These are phyloP conservation scores for Penicillium freii DNA, from an alignment of 2,329 filamentous ascomycete genomes.

Conservation along the genomic window DNA sequence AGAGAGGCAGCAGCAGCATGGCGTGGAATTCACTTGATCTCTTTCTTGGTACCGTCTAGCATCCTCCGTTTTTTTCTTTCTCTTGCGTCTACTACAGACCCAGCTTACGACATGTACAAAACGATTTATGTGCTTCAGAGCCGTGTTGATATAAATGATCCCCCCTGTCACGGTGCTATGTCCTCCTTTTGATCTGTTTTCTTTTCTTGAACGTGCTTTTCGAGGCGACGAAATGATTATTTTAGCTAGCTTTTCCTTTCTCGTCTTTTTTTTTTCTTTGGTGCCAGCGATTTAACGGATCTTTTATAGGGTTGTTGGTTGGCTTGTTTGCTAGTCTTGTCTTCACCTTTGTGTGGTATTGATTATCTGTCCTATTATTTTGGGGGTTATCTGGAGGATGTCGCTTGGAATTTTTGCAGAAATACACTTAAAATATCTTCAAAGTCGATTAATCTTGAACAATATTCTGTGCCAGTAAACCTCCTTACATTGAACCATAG, in stretches of 20 bases:
- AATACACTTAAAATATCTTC: too few relatives aligned
- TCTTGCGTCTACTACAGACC: not conserved
- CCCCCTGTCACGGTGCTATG: conserved; percentile 6
- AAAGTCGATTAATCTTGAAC: too few relatives aligned
- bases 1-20: conserved; percentile 45
- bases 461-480: too few relatives aligned
- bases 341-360: not conserved
- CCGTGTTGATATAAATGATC: conserved; percentile 11
- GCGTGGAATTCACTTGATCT: conserved; percentile 50
- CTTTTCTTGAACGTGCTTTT: conserved; percentile 3
- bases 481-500: too few relatives aligned
- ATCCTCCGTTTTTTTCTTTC: not conserved
- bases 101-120: conserved; percentile 21
- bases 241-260: conserved; percentile 7
- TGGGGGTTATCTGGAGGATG: too few relatives aligned
- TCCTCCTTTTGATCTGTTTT: conserved; percentile 5
- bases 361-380: too few relatives aligned
- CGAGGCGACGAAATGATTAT: conserved; percentile 6
- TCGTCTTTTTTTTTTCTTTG: not conserved
- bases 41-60: not conserved
- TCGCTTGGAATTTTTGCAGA: too few relatives aligned
- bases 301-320: conserved; percentile 6
- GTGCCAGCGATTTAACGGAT: conserved; percentile 17
- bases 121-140: conserved; percentile 8
- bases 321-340: not conserved